These are phyloP conservation scores for Collybia sp. DNA, from an alignment of 768 basidiomycete genomes.

Conservation along the genomic window DNA sequence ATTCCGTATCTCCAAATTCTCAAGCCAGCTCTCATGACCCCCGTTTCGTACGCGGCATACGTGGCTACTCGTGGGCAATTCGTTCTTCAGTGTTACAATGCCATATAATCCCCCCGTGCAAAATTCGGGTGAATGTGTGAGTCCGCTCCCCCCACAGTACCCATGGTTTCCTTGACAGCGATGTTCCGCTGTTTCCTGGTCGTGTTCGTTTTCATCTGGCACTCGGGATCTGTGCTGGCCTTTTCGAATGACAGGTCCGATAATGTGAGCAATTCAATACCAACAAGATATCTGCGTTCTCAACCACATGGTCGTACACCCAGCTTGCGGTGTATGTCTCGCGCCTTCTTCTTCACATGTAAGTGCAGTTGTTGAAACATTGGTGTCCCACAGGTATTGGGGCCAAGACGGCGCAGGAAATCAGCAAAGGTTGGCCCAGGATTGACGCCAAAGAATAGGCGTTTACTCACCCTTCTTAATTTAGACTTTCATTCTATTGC, in stretches of 20 bases:
- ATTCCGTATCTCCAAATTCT: too few relatives aligned
- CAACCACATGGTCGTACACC: not conserved
- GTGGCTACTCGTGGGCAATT: too few relatives aligned
- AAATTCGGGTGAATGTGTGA: too few relatives aligned
- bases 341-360: not conserved
- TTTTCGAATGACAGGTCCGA: slow-evolving; percentile 31
- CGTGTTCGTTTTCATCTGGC: slow-evolving; percentile 8
- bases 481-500: slow-evolving; percentile 54
- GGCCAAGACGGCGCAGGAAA: slow-evolving; percentile 34
- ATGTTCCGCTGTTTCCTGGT: slow-evolving; percentile 7
- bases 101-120: too few relatives aligned
- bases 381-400: slow-evolving; percentile 28
- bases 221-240: slow-evolving; percentile 13
- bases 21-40: too few relatives aligned
- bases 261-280: slow-evolving; percentile 23
- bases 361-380: not conserved
- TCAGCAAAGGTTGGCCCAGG: slow-evolving; percentile 26
- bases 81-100: too few relatives aligned
- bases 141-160: too few relatives aligned
- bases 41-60: too few relatives aligned
- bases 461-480: slow-evolving; percentile 1
- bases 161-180: slow-evolving; percentile 8
- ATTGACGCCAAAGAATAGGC: not conserved
- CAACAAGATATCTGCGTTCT: not conserved
- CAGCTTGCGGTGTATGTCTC: slow-evolving; percentile 33